Evolutionary conservation across 2,329 filamentous ascomycete species (phyloP), one percentile per base, ranked within the genome.

Genomic region (Dothistroma pini): DNA sequence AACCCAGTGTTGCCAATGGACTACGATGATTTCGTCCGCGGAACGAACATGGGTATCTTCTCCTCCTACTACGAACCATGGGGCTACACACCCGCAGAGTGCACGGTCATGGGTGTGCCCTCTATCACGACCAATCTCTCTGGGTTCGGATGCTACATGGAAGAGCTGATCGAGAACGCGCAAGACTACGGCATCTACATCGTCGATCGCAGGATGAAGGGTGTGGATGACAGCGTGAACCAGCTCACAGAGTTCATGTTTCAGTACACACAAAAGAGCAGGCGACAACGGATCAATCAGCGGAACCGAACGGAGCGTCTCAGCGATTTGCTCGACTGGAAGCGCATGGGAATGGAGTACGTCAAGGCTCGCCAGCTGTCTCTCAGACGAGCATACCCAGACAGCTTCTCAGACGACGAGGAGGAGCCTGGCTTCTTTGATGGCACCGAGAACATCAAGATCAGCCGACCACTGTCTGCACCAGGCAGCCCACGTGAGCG

Each of bases 121-220:
- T 96, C 91, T 77, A 97, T 99, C 78, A 97, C 95, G 11, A 97
- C 93, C 31, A 99, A 99, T 77, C 81, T 99, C 50, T 97, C 95
- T 7, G 95, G 95, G 21, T 99, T 99, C 72, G 95, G 95, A 54
- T 97, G 95, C 78, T 97, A 99, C 77, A 99, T 99, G 95, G 95
- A 99, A 77, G 95, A 97, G 78, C 80, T 97, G 68, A 97, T 99
- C 68, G 93, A 97, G 78, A 97, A 97, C 78, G 96, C 93, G 47
- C 90, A 89, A 66, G 95, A 99, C 77, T 97, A 99, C 73, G 95
- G 95, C 68, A 97, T 99, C 78, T 97, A 97, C 81, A 97, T 99
- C 75, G 93, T 99, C 51, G 95, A 99, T 75, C 90, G 95, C 59
- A 87, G 95, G 54, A 89, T 86, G 79, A 97, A 97, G 84, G 93